These are phyloP conservation scores for Quercus aquifolioides DNA, from an alignment of 306 rosid species.

Conservation along the genomic window DNA sequence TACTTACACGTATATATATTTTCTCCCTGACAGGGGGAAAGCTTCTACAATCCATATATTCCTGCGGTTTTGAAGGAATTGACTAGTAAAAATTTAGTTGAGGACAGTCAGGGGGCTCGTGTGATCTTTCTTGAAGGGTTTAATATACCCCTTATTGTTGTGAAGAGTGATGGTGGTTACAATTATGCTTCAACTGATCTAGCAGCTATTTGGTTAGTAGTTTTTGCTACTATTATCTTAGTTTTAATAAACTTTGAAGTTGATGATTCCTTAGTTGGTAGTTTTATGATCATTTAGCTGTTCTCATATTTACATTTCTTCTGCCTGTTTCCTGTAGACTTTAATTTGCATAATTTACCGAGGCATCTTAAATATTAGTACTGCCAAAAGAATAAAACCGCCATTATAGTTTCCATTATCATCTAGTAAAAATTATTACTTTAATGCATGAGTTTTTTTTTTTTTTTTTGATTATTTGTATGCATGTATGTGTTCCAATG, in stretches of 20 bases:
- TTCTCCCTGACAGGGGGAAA: slow-evolving; percentile 78
- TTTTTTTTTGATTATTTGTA: not conserved
- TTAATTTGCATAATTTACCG: not conserved
- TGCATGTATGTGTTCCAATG: not conserved
- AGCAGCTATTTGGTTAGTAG: slow-evolving; percentile 73
- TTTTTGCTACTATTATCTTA: not conserved
- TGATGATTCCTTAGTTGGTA: slow-evolving; percentile 4
- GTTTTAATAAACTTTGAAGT: slow-evolving; percentile 2
- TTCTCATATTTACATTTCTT: not conserved
- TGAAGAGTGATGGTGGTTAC: slow-evolving; percentile 96
- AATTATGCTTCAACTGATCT: slow-evolving; percentile 95
- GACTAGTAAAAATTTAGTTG: slow-evolving; percentile 57
- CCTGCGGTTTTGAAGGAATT: slow-evolving; percentile 69
- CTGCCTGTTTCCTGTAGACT: not conserved
- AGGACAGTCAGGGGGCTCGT: slow-evolving; percentile 87
- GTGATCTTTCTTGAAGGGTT: slow-evolving; percentile 70
- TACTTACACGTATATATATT: not conserved
- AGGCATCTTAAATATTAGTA: not conserved
- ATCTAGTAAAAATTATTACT: not conserved
- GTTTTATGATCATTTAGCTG: slow-evolving; percentile 16
- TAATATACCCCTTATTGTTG: slow-evolving; percentile 85
- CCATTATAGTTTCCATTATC: not conserved
- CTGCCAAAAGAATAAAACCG: not conserved
- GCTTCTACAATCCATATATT: slow-evolving; percentile 86
- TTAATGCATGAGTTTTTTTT: not conserved